Conservation (phyloP, 345 rosid genomes). For the Psidium friedrichsthalianum region DNA sequence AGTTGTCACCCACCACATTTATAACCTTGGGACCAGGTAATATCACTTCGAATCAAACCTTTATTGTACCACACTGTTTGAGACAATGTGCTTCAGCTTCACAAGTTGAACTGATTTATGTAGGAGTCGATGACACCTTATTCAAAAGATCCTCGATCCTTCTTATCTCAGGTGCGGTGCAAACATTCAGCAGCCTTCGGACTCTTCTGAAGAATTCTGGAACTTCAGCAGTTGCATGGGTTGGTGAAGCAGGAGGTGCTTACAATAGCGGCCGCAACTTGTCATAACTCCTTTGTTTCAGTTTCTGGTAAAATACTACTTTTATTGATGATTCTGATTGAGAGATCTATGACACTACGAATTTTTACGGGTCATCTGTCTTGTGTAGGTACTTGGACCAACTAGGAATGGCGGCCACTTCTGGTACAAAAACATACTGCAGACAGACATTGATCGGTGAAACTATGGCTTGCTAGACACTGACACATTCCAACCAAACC, state of each 20-base stretch:
- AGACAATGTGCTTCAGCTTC: background rate
- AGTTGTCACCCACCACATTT: constrained; percentile 51
- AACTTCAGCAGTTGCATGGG: constrained; percentile 47
- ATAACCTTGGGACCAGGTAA: constrained; percentile 53
- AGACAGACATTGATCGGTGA: constrained; percentile 45
- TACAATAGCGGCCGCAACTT: constrained; percentile 40
- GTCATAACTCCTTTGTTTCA: constrained; percentile 39
- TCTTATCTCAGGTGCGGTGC: constrained; percentile 20
- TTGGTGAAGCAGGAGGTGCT: constrained; percentile 62
- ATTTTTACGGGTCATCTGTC: background rate
- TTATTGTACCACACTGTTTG: background rate
- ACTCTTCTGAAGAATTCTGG: constrained; percentile 22
- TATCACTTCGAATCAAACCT: background rate
- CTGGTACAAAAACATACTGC: constrained; percentile 40
- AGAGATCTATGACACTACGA: background rate
- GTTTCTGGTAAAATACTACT: constrained; percentile 36
- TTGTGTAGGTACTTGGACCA: constrained; percentile 44
- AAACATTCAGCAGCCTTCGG: constrained; percentile 18
- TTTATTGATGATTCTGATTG: background rate
- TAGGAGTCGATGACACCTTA: constrained; percentile 36
- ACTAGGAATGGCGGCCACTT: constrained; percentile 44
- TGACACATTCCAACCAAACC: constrained; percentile 32
- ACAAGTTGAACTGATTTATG: background rate
- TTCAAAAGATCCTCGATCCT: constrained; percentile 35
- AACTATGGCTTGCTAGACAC: constrained; percentile 45